phyloP scores from a whole-genome alignment of 2,329 filamentous ascomycete genomes.

The Trichoderma endophyticum region DNA sequence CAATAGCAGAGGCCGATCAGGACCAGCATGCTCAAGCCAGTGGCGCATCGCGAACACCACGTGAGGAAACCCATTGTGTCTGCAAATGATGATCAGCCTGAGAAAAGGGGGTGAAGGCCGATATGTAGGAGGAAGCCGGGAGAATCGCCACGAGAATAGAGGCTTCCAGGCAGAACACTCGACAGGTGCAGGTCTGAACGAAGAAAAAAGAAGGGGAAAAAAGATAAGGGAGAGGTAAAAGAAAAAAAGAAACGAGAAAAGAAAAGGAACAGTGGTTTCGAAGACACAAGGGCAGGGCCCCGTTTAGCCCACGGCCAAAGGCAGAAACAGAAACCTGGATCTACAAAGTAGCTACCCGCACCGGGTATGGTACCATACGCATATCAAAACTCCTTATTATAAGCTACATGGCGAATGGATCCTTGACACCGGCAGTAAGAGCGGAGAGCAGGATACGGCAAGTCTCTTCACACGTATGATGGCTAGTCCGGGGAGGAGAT shows the following conservation, averaged over 20 bases:
- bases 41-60: conserved; percentile 53
- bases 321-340: not conserved
- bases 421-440: not conserved
- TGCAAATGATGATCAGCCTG: not conserved
- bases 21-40: conserved; percentile 53
- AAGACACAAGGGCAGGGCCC: not conserved
- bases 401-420: not conserved
- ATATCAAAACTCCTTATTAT: not conserved
- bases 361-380: not conserved
- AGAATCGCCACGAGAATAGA: not conserved
- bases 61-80: conserved; percentile 49
- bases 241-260: not conserved
- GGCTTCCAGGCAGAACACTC: not conserved
- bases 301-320: not conserved
- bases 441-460: not conserved
- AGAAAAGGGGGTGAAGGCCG: not conserved
- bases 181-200: not conserved
- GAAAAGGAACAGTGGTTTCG: not conserved
- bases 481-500: not conserved
- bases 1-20: conserved; percentile 51
- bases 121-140: not conserved
- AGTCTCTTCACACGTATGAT: not conserved
- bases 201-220: too few species aligned
- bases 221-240: too few species aligned
- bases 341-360: not conserved